Percentiles rank a stretch among this genome's conserved stretches.
Evolutionary conservation across 192 early-diverging fungal species (phyloP).

Genomic region (Coemansia sp.): DNA sequence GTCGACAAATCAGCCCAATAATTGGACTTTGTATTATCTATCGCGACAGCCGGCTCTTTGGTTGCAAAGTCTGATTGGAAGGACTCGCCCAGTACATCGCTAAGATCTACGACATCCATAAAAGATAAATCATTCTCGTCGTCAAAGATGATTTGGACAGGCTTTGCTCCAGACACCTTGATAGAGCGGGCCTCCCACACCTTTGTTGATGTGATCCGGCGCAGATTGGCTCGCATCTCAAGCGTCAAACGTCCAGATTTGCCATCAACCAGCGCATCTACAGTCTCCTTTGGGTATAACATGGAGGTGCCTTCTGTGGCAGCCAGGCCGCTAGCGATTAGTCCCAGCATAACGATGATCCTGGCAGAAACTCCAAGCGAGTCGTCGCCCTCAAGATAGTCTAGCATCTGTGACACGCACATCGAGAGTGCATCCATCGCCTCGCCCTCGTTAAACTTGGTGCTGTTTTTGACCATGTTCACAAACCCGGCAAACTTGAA

Average conservation of each 20-base stretch:
- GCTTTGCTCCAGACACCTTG: constrained; percentile 23
- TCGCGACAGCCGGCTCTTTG: background rate
- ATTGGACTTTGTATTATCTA: background rate
- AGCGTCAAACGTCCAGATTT: constrained; percentile 9
- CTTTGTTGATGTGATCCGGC: constrained; percentile 12
- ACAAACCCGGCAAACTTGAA: constrained; percentile 44
- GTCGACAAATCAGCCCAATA: background rate
- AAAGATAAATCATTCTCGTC: constrained; percentile 40
- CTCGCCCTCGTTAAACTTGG: constrained; percentile 34
- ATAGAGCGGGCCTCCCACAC: constrained; percentile 32
- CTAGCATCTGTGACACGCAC: constrained; percentile 48
- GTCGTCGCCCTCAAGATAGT: constrained; percentile 30
- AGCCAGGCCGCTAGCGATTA: constrained; percentile 40
- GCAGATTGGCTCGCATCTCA: constrained; percentile 21
- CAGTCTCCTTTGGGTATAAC: constrained; percentile 35
- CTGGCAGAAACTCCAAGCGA: constrained; percentile 17
- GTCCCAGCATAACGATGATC: constrained; percentile 38
- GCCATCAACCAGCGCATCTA: constrained; percentile 24
- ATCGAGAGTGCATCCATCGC: constrained; percentile 40
- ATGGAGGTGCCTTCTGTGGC: constrained; percentile 38
- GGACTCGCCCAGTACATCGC: constrained; percentile 21
- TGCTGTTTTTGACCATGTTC: constrained; percentile 28
- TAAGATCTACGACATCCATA: constrained; percentile 28
- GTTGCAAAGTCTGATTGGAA: background rate
- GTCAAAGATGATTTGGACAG: constrained; percentile 45